Percentiles rank a stretch among this genome's conserved stretches.
These are phyloP conservation scores for Linderniella brevidens DNA, from an alignment of 257 asterid species.

Conservation along the genomic window DNA sequence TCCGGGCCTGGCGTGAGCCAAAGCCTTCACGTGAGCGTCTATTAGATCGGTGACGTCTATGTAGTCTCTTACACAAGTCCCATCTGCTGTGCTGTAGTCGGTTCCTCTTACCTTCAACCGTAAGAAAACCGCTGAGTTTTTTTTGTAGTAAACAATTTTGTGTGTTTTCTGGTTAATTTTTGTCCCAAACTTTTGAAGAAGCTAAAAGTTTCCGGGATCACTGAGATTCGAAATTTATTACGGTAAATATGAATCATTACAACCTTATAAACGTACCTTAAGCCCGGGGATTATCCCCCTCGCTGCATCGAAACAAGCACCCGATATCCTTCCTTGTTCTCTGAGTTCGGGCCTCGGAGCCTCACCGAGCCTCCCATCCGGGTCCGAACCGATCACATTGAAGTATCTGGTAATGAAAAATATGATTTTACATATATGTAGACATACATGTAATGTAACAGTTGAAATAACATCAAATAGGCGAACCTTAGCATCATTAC, in stretches of 20 bases:
- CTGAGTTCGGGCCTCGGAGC: constrained; percentile 35
- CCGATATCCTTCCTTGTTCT: constrained; percentile 33
- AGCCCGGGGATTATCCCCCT: constrained; percentile 25
- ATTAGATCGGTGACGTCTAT: constrained; percentile 27
- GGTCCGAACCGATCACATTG: constrained; percentile 30
- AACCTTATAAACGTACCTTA: constrained; percentile 13
- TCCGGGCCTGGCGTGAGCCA: constrained; percentile 20
- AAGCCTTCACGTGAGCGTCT: constrained; percentile 29
- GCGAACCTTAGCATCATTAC: constrained; percentile 63
- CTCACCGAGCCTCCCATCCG: constrained; percentile 30
- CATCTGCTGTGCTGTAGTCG: constrained; percentile 24
- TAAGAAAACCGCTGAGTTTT: background rate
- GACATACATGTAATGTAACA: background rate
- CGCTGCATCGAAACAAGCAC: constrained; percentile 36
- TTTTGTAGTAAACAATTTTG: background rate
- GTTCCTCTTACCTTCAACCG: constrained; percentile 22
- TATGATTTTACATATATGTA: background rate
- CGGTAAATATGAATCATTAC: background rate
- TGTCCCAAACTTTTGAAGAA: too few relatives aligned
- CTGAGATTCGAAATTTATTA: background rate
- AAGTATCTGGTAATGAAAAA: constrained; percentile 19
- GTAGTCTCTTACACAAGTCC: constrained; percentile 31
- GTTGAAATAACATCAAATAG: background rate
- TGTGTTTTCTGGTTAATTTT: too few relatives aligned
- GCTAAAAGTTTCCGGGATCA: too few relatives aligned